These are phyloP conservation scores for Pleurotus pulmonarius DNA, from an alignment of 768 basidiomycete species.

Conservation along the genomic window DNA sequence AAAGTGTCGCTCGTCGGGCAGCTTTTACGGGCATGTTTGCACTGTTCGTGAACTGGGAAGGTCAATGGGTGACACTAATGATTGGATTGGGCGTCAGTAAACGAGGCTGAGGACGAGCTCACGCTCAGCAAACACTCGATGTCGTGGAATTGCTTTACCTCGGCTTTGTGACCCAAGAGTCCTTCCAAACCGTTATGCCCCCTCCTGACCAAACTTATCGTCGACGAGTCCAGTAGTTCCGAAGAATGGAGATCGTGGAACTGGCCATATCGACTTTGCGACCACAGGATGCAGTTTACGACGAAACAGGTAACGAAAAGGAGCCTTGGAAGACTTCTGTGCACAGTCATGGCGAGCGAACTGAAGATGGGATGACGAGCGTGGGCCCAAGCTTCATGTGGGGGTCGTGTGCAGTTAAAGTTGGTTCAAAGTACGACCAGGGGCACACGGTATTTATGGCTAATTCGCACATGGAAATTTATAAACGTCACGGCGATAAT, in stretches of 20 bases:
- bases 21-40: constrained; percentile 52
- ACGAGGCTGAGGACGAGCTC: neutral
- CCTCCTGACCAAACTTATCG: neutral
- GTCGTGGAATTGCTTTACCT: constrained; percentile 21
- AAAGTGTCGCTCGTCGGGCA: constrained; percentile 63
- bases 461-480: neutral
- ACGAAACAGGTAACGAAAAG: constrained; percentile 50
- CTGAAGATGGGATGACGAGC: neutral
- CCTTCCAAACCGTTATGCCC: no score
- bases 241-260: constrained; percentile 19
- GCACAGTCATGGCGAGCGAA: neutral
- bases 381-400: neutral
- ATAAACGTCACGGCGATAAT: no score
- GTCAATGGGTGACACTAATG: constrained; percentile 64
- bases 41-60: constrained; percentile 54
- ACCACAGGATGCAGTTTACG: constrained; percentile 64
- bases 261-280: constrained; percentile 49
- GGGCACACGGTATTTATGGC: no score
- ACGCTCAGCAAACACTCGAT: constrained; percentile 8
- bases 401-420: constrained; percentile 1
- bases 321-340: constrained; percentile 14
- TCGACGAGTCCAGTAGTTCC: constrained; percentile 9
- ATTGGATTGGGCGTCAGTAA: neutral
- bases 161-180: neutral
- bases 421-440: no score